A percentile compares a stretch with the other conserved stretches of the same genome.
phyloP scores from a whole-genome alignment of 1,284 basidiomycete species.

The Pascua sp. region DNA sequence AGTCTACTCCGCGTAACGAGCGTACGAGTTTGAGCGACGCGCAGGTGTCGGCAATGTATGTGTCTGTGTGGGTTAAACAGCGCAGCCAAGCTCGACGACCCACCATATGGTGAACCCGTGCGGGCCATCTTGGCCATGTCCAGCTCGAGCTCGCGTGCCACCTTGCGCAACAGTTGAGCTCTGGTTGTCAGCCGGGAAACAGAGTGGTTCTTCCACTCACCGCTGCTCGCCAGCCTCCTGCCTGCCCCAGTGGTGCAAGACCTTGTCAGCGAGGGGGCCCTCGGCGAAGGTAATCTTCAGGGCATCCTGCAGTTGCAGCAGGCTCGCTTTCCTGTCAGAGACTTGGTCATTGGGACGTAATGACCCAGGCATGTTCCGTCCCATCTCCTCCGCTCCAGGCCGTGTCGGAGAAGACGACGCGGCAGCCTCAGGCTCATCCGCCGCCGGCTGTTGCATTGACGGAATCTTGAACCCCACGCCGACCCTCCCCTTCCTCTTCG shows the following conservation, averaged over 20 bases:
- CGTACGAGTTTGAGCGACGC: conserved; percentile 18
- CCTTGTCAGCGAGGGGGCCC: conserved; percentile 11
- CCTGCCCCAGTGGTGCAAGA: conserved; percentile 18
- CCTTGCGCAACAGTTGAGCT: conserved; percentile 4
- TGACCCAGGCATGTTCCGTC: neutral
- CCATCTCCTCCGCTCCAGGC: neutral
- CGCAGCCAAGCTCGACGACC: neutral
- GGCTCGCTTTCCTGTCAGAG: neutral
- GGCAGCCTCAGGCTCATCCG: neutral
- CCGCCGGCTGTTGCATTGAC: neutral
- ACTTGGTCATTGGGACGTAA: neutral
- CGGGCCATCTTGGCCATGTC: conserved; percentile 10
- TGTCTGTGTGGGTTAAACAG: conserved; percentile 6
- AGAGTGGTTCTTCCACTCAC: conserved; percentile 2
- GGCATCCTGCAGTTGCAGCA: conserved; percentile 14
- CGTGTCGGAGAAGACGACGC: neutral
- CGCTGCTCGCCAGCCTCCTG: conserved; percentile 9
- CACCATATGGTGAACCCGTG: conserved; percentile 7
- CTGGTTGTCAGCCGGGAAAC: neutral
- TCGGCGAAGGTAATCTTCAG: conserved; percentile 7
- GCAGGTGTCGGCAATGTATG: conserved; percentile 5
- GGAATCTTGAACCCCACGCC: conserved; percentile 10
- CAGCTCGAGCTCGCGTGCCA: conserved; percentile 13
- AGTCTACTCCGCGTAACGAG: conserved; percentile 11
- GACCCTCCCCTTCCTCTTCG: neutral